Evolutionary conservation across 306 rosid genomes (phyloP).

Genomic region (Vicia faba): DNA sequence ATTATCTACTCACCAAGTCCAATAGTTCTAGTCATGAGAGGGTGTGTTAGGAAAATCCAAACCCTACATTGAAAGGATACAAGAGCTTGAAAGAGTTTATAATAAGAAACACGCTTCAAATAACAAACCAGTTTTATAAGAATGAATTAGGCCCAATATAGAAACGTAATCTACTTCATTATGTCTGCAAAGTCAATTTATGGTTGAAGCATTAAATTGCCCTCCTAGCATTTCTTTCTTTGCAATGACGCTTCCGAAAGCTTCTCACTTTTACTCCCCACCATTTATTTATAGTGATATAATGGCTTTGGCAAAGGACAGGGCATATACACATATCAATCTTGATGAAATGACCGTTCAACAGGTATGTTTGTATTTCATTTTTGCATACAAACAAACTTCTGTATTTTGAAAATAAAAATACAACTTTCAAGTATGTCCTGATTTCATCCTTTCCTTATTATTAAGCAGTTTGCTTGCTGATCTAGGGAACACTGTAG

Average conservation of each 20-base stretch:
- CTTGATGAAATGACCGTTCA: constrained; percentile 93
- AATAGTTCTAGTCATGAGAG: background rate
- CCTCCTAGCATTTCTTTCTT: constrained; percentile 18
- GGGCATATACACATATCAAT: constrained; percentile 83
- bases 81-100: background rate
- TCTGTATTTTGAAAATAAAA: background rate
- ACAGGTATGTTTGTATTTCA: constrained; percentile 53
- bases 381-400: constrained; percentile 3
- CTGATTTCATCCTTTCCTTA: background rate
- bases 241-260: constrained; percentile 24
- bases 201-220: constrained; percentile 29
- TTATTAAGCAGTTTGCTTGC: constrained; percentile 30
- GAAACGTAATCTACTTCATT: background rate
- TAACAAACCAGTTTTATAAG: background rate
- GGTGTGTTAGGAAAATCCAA: background rate
- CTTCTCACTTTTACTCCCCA: constrained; percentile 32
- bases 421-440: background rate
- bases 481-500: constrained; percentile 23
- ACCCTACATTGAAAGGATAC: background rate
- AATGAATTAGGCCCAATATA: background rate
- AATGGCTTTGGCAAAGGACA: constrained; percentile 95
- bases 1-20: background rate
- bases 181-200: constrained; percentile 1
- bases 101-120: background rate
- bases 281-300: constrained; percentile 68